These are phyloP conservation scores for Hanseniaspora hatyaiensis DNA, from an alignment of 805 yeast species.

Conservation along the genomic window DNA sequence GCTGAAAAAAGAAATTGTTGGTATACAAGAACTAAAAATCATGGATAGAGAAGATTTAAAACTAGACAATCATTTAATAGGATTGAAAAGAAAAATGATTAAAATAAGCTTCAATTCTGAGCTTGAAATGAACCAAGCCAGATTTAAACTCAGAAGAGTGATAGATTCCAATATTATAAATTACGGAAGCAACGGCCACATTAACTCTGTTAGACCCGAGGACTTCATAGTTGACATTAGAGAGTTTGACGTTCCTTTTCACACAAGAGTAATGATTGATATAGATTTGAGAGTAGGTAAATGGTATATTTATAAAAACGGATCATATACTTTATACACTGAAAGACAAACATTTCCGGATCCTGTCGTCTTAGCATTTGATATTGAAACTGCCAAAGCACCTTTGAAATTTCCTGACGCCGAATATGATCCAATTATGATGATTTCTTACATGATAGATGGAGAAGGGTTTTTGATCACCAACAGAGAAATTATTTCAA, in stretches of 20 bases:
- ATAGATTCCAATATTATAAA: constrained; percentile 34
- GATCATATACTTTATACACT: constrained; percentile 41
- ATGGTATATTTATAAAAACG: constrained; percentile 77
- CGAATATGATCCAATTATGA: constrained; percentile 83
- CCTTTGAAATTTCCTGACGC: constrained; percentile 94
- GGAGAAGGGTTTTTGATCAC: constrained; percentile 93
- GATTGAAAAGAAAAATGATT: constrained; percentile 52
- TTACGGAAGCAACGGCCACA: constrained; percentile 48
- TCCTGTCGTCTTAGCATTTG: constrained; percentile 92
- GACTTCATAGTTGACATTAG: constrained; percentile 67
- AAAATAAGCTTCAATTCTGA: constrained; percentile 65
- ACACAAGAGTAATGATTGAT: constrained; percentile 92
- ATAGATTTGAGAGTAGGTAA: constrained; percentile 78
- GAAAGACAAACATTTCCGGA: constrained; percentile 90
- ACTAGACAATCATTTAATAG: constrained; percentile 76
- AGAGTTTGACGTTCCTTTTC: constrained; percentile 94
- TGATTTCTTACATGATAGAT: constrained; percentile 98
- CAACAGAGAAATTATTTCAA: constrained; percentile 83
- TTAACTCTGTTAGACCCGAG: constrained; percentile 32
- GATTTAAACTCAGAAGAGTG: constrained; percentile 51
- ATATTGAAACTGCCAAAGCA: constrained; percentile 93
- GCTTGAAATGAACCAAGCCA: constrained; percentile 61
- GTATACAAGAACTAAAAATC: constrained; percentile 1
- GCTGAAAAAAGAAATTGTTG: constrained; percentile 41
- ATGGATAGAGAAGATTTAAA: constrained; percentile 67